phyloP scores from a whole-genome alignment of 2,329 filamentous ascomycete species.

The Alternaria ethzedia region DNA sequence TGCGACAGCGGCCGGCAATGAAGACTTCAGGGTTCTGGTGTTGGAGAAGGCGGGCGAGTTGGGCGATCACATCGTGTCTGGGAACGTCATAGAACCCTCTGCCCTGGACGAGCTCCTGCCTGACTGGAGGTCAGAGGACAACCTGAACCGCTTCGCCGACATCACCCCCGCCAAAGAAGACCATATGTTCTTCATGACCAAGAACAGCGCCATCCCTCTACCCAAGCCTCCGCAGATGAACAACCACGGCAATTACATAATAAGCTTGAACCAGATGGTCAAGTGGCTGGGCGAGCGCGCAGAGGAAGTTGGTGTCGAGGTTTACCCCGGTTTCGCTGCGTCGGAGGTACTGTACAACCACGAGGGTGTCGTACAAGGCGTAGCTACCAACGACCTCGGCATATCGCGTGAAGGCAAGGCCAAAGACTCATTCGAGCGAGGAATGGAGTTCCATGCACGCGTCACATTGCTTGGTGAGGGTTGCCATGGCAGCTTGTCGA shows the following conservation, averaged over 20 bases:
- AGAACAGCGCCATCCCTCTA: constrained; percentile 76
- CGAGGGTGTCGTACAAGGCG: constrained; percentile 89
- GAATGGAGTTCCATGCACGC: constrained; percentile 96
- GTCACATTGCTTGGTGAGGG: constrained; percentile 93
- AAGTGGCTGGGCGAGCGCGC: constrained; percentile 96
- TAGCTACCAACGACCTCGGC: constrained; percentile 94
- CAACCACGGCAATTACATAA: constrained; percentile 97
- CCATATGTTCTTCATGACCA: constrained; percentile 93
- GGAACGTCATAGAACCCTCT: constrained; percentile 90
- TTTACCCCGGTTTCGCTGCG: constrained; percentile 95
- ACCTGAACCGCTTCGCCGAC: constrained; percentile 84
- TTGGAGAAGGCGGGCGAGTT: constrained; percentile 95
- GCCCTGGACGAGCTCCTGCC: constrained; percentile 90
- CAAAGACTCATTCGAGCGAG: constrained; percentile 90
- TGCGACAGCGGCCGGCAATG: constrained; percentile 91
- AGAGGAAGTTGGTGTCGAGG: constrained; percentile 94
- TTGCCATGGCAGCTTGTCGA: constrained; percentile 92
- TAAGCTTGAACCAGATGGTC: constrained; percentile 91
- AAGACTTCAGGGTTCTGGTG: constrained; percentile 91
- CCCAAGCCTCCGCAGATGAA: constrained; percentile 96
- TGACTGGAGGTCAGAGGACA: constrained; percentile 89
- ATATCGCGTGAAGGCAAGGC: constrained; percentile 80
- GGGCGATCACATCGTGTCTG: constrained; percentile 93
- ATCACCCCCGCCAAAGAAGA: constrained; percentile 84
- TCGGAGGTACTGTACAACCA: constrained; percentile 86